phyloP scores from a whole-genome alignment of 805 yeast species.

The Candida wancherniae region DNA sequence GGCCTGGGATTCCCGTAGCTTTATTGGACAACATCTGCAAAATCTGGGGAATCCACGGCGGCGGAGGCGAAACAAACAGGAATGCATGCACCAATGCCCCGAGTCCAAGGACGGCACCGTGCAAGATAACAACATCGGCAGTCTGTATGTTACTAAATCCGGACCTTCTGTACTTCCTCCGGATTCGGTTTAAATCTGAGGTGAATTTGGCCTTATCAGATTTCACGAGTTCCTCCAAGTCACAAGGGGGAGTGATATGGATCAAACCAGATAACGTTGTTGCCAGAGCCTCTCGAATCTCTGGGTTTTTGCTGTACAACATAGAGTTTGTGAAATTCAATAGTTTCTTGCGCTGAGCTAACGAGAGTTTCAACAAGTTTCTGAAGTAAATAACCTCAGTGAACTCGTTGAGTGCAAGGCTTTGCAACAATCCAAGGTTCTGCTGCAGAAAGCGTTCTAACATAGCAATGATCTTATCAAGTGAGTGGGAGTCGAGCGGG shows the following conservation, averaged over 20 bases:
- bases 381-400: constrained; percentile 68
- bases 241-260: constrained; percentile 53
- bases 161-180: constrained; percentile 35
- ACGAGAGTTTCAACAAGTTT: constrained; percentile 52
- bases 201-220: constrained; percentile 31
- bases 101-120: constrained; percentile 83
- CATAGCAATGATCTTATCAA: constrained; percentile 30
- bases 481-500: constrained; percentile 20
- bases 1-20: constrained; percentile 68
- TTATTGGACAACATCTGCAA: constrained; percentile 65
- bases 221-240: constrained; percentile 38
- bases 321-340: constrained; percentile 49
- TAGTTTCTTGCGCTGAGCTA: constrained; percentile 44
- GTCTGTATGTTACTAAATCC: constrained; percentile 33
- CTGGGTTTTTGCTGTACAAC: constrained; percentile 60
- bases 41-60: constrained; percentile 78
- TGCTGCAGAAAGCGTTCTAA: constrained; percentile 34
- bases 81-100: constrained; percentile 87
- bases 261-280: constrained; percentile 74
- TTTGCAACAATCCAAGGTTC: constrained; percentile 43
- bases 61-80: constrained; percentile 89
- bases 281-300: constrained; percentile 72
- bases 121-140: constrained; percentile 49
- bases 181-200: constrained; percentile 36
- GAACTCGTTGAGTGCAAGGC: constrained; percentile 60